Evolutionary conservation across 306 rosid species (phyloP), one percentile per base, ranked within the genome.

Genomic region (Gynostemma pentaphyllum): DNA sequence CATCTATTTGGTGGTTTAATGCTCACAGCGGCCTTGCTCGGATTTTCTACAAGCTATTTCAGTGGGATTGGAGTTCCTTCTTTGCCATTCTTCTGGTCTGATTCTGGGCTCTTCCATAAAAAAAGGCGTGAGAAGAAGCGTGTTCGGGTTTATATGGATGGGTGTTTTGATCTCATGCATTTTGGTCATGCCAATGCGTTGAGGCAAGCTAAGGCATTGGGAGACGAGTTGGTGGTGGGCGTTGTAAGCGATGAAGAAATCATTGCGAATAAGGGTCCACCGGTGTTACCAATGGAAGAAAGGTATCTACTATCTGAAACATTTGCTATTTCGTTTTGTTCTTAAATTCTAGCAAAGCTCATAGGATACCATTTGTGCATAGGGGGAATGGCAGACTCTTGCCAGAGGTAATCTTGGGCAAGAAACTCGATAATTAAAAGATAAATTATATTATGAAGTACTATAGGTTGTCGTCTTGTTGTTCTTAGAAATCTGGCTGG

Each of bases 101-200:
- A 83, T 80, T 72, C 78, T 16, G 85, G 94, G 75, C 76, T 88
- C 67, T 84, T 88, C 59, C 83, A 68, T 53, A 82, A 84, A 77
- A 89, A 79, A 85, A 94, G 68, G 75, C 63, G 69, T 1, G 86
- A 81, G 57, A 84, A 82, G 78, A 88, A 79, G 82, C 94, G 85
- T 23, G 70, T 86, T 71, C 87, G 99, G 47, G 97, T 94, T 52
- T 94, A 94, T 74, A 94, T 94, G 97, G 99, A 94, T 77, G 99
- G 99, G 0, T 94, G 99, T 70, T 94, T 94, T 71, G 99, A 94
- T 81, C 94, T 94, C 70, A 94, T 94, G 99, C 99, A 94, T 76
- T 94, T 86, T 53, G 99, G 99, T 19, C 99, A 94, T 68, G 99
- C 99, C 61, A 94, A 94, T 78, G 99, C 99, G 26, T 74, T 94